Base-by-base conservation (phyloP, 1,139 yeast species). In the Blastobotrys indianensis region DNA sequence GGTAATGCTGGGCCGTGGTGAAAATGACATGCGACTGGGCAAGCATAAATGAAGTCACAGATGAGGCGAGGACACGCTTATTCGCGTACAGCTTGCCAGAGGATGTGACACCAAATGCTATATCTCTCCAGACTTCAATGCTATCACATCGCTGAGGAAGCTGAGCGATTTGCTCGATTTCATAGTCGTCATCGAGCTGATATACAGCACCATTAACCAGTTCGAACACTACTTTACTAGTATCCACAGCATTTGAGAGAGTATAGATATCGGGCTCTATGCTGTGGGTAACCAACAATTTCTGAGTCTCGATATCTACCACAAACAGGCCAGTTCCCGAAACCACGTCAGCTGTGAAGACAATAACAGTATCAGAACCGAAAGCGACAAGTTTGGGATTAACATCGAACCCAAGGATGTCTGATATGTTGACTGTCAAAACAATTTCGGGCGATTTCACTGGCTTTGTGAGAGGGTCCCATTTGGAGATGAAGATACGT, bases 1-100 rank as follows among this genome's bases (percentile, higher is more conserved):
- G 73, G 52, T 79, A 79, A 51, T 88, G 85, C 57, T 85, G 94
- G 2, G 94, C 94, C 2, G 96, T 90, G 0, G 98, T 92, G 63
- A 85, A 84, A 25, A 88, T 67, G 33, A 92, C 68, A 58, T 85
- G 85, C 1, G 79, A 72, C 44, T 82, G 90, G 0, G 95, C 80
- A 20, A 85, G 68, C 51, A 79, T 76, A 48, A 92, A 66, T 0
- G 97, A 90, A 0, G 97, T 90, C 4, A 87, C 94, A 8, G 92
- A 88, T 8, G 77, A 70, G 0, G 87, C 75, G n/a, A 92, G 64
- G 49, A 76, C 81, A 11, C 69, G 68, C 1, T 74, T 75, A 55
- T 83, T 80, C 4, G 82, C 82, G 63, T 72, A 88, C 13, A 90
- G 66, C 57, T 82, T 84, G 48, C 97, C 97, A 5, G 76, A 65